Conservation (phyloP, 1,284 basidiomycete genomes). For the Neonothopanus nambi region DNA sequence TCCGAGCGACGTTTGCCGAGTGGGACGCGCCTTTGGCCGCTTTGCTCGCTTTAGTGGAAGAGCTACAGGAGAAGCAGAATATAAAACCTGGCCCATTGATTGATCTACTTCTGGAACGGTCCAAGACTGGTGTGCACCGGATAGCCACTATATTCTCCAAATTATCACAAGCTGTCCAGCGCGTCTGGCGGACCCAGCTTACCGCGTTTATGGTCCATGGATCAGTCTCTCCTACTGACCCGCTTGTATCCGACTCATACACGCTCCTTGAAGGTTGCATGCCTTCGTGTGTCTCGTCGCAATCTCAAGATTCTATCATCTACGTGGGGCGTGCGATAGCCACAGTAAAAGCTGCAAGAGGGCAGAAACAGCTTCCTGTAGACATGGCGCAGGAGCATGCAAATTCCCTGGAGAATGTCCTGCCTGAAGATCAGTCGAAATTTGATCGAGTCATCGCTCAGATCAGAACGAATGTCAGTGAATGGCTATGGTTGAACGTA, state of each 20-base stretch:
- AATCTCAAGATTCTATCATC: conserved; percentile 77
- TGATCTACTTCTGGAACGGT: conserved; percentile 68
- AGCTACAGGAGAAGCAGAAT: conserved; percentile 52
- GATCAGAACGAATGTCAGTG: conserved; percentile 74
- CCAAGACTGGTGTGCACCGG: conserved; percentile 74
- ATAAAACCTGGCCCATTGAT: conserved; percentile 79
- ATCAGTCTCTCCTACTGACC: conserved; percentile 56
- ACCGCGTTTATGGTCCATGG: conserved; percentile 81
- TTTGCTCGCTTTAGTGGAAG: conserved; percentile 61
- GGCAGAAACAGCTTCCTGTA: conserved; percentile 74
- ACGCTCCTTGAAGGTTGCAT: conserved; percentile 62
- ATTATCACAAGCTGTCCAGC: conserved; percentile 72
- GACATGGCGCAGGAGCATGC: conserved; percentile 65
- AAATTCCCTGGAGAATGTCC: conserved; percentile 58
- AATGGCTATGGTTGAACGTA: conserved; percentile 92
- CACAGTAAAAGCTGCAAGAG: conserved; percentile 78
- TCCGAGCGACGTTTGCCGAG: conserved; percentile 77
- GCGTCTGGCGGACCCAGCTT: conserved; percentile 78
- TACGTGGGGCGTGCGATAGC: conserved; percentile 88
- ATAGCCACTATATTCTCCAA: conserved; percentile 69
- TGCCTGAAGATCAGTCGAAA: conserved; percentile 73
- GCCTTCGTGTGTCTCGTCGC: conserved; percentile 70
- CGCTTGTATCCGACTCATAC: conserved; percentile 56
- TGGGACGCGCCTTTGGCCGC: conserved; percentile 84
- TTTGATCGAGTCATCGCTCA: conserved; percentile 74